Evolutionary conservation across 331 rosid species (phyloP).

Genomic region (Rosa hybrid): DNA sequence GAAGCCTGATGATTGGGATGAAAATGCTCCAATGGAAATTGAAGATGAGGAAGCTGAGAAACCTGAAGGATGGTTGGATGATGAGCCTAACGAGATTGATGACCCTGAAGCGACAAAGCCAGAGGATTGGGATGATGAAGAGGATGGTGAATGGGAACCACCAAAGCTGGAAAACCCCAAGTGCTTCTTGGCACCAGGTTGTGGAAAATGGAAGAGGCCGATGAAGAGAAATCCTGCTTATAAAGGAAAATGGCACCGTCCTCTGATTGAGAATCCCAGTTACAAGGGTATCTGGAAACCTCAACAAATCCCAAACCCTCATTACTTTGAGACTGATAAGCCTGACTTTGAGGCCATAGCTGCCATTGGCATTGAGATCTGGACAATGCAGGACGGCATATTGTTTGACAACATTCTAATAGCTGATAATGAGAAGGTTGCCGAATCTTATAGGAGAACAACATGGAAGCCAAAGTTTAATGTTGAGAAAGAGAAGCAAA

Average conservation of each 20-base stretch:
- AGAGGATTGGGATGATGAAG: constrained; percentile 97
- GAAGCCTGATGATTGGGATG: constrained; percentile 99
- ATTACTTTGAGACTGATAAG: constrained; percentile 64
- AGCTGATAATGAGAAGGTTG: constrained; percentile 67
- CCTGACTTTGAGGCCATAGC: constrained; percentile 86
- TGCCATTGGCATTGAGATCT: constrained; percentile 92
- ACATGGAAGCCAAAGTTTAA: constrained; percentile 91
- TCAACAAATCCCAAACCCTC: constrained; percentile 82
- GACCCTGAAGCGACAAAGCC: constrained; percentile 94
- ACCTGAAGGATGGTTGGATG: constrained; percentile 95
- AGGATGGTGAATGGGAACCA: constrained; percentile 98
- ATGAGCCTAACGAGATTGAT: constrained; percentile 87
- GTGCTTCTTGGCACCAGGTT: constrained; percentile 86
- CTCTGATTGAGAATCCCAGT: constrained; percentile 74
- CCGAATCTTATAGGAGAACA: constrained; percentile 65
- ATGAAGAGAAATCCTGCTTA: constrained; percentile 88
- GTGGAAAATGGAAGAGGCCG: constrained; percentile 98
- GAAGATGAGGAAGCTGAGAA: constrained; percentile 82
- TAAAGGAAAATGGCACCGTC: constrained; percentile 88
- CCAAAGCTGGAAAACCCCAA: constrained; percentile 80
- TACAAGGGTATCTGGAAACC: constrained; percentile 98
- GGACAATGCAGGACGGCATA: constrained; percentile 98
- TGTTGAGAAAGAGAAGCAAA: constrained; percentile 71
- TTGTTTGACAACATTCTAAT: constrained; percentile 86
- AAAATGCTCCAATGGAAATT: constrained; percentile 92